Base-by-base conservation (phyloP, 208 protist genomes). In the Acanthamoeba comandoni region DNA sequence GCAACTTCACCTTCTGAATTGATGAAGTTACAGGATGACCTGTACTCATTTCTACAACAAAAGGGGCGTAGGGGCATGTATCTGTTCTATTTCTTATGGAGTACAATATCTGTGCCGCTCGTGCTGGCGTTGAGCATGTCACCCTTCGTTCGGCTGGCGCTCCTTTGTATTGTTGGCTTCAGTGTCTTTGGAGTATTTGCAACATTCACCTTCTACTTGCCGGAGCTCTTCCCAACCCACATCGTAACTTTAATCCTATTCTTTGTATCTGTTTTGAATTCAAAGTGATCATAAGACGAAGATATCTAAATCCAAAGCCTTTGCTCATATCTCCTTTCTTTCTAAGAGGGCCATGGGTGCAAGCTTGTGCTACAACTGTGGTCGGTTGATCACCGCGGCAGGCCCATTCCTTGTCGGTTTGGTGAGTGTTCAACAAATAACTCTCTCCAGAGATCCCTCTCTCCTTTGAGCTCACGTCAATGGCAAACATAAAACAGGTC, bases 341-440 rank as follows among this genome's bases (percentile, higher is more conserved):
- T 24, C 9, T 24, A 26, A 85, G 75, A 24, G 75, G 43, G 75
- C 75, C 31, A 11, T 64, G 75, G 75, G 75, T 4, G 12, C 75
- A 3, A 57, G 75, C 4, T 85, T 85, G 12, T 85, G 75, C 75
- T 85, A 85, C 75, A 85, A 85, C 75, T 85, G 53, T 17, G 75
- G 75, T 0, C 75, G 75, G 3, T 12, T 85, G 19, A 39, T 85
- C 75, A 85, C 75, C 4, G 75, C 75, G 19, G 29, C 49, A 13
- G 75, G 75, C 9, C 75, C 75, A 9, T 85, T 85, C 52, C 24
- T 85, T 51, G 75, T 82, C 53, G 13, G n/a, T 77, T 60, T n/a
- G 55, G 55, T n/a, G 62, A 9, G 24, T 29, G 62, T 69, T 17
- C 12, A 8, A 8, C 35, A 9, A 22, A 11, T 12, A n/a, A 8